A percentile compares a stretch with the other conserved stretches of the same genome.
Conservation (phyloP, 1,139 yeast genomes). For the Yamadazyma friedrichii region DNA sequence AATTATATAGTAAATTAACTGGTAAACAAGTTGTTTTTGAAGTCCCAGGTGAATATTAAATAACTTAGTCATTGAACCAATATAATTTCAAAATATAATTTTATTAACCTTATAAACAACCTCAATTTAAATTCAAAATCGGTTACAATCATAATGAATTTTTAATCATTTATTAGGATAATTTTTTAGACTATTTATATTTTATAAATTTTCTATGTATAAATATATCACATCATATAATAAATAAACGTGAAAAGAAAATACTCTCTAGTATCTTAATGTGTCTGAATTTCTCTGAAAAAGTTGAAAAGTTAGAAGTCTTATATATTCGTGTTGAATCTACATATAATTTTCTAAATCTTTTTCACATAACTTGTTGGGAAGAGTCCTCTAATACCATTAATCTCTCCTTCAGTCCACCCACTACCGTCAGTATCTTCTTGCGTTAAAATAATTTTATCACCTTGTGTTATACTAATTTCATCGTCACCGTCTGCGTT, state of each 20-base stretch:
- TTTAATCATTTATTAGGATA: conserved; percentile 7
- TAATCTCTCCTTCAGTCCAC: conserved; percentile 91
- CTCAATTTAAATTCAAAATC: conserved; percentile 2
- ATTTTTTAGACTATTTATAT: conserved; percentile 4
- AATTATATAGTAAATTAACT: conserved; percentile 96
- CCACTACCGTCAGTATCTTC: conserved; percentile 86
- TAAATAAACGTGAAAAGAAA: conserved; percentile 10
- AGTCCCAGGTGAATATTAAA: conserved; percentile 71
- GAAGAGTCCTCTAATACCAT: conserved; percentile 72
- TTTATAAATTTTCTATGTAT: conserved; percentile 5
- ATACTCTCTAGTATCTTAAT: not conserved
- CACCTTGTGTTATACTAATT: conserved; percentile 70
- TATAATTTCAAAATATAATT: not conserved
- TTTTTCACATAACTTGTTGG: conserved; percentile 73
- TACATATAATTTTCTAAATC: conserved; percentile 17
- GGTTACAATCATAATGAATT: conserved; percentile 6
- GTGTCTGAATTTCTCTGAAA: no score
- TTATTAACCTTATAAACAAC: no score
- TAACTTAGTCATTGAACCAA: not conserved
- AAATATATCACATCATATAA: conserved; percentile 8
- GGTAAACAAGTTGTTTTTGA: conserved; percentile 99
- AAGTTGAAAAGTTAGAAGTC: not conserved
- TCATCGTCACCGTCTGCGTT: conserved; percentile 84
- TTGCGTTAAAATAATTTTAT: conserved; percentile 60
- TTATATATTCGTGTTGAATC: no score